Evolutionary conservation across 371 early-diverging fungal genomes (phyloP).

Genomic region (Lichtheimia corymbifera): DNA sequence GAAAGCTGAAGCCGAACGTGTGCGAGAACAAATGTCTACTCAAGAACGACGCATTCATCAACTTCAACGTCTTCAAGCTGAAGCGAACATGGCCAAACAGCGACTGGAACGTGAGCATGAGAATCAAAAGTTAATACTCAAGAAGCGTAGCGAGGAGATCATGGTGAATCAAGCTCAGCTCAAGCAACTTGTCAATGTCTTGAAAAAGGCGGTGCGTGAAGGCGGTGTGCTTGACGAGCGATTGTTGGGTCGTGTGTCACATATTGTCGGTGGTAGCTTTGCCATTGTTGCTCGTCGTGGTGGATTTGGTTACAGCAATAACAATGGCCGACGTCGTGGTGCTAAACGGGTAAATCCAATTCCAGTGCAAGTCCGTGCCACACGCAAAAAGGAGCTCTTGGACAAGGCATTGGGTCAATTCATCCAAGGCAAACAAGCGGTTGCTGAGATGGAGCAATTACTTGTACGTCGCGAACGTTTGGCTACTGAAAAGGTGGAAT

Average conservation of each 20-base stretch:
- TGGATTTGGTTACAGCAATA: slow-evolving; percentile 19
- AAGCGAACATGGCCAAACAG: slow-evolving; percentile 65
- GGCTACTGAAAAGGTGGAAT: slow-evolving; percentile 69
- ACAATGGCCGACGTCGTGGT: slow-evolving; percentile 5
- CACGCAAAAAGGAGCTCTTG: slow-evolving; percentile 62
- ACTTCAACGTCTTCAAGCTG: slow-evolving; percentile 69
- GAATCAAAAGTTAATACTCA: slow-evolving; percentile 59
- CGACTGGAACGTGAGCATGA: slow-evolving; percentile 71
- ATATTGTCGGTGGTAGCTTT: slow-evolving; percentile 49
- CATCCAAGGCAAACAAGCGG: slow-evolving; percentile 54
- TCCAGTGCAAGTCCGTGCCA: slow-evolving; percentile 40
- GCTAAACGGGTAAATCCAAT: slow-evolving; percentile 31
- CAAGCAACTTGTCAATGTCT: slow-evolving; percentile 49
- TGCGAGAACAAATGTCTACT: slow-evolving; percentile 65
- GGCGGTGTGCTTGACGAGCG: slow-evolving; percentile 50
- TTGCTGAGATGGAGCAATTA: slow-evolving; percentile 53
- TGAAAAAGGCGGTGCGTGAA: slow-evolving; percentile 55
- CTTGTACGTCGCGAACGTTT: slow-evolving; percentile 61
- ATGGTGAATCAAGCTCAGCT: slow-evolving; percentile 58
- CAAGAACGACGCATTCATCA: slow-evolving; percentile 76
- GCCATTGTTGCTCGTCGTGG: slow-evolving; percentile 33
- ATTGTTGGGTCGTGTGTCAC: slow-evolving; percentile 39
- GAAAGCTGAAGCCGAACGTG: slow-evolving; percentile 72
- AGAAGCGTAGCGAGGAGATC: slow-evolving; percentile 59
- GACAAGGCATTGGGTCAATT: slow-evolving; percentile 59